Percentiles rank a stretch among this genome's conserved stretches.
Evolutionary conservation across 164 flowering plant genomes (phyloP).

Genomic region (Vitis riparia): DNA sequence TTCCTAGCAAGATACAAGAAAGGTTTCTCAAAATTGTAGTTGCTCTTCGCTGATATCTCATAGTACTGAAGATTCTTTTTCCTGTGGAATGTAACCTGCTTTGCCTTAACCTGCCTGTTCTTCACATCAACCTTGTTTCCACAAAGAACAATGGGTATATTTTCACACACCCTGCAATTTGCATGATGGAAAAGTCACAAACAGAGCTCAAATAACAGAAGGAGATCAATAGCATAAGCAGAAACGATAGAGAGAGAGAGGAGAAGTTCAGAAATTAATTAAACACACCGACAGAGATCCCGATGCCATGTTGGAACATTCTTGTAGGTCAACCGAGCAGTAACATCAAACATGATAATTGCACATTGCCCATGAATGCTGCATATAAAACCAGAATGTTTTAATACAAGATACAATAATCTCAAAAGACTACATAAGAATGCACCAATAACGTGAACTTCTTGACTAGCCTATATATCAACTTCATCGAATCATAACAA

Average conservation of each 20-base stretch:
- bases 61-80: conserved; percentile 72
- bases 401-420: neutral
- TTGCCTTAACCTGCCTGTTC: conserved; percentile 70
- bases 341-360: conserved; percentile 69
- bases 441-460: too few relatives aligned
- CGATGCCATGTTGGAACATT: conserved; percentile 79
- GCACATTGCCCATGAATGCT: conserved; percentile 84
- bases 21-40: conserved; percentile 73
- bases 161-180: conserved; percentile 54
- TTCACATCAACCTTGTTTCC: conserved; percentile 79
- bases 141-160: conserved; percentile 67
- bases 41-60: conserved; percentile 72
- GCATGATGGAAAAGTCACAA: neutral
- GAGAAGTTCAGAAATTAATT: neutral
- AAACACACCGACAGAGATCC: conserved; percentile 57
- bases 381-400: conserved; percentile 4
- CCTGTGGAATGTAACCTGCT: conserved; percentile 72
- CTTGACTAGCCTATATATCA: too few relatives aligned
- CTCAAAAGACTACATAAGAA: neutral
- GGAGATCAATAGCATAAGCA: too few relatives aligned
- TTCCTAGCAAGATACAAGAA: conserved; percentile 69
- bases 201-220: neutral
- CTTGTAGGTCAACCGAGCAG: conserved; percentile 68
- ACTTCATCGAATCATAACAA: too few relatives aligned
- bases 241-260: neutral